Evolutionary conservation across 768 basidiomycete species (phyloP), one percentile per base, ranked within the genome.

Genomic region (Tulasnella sp.): DNA sequence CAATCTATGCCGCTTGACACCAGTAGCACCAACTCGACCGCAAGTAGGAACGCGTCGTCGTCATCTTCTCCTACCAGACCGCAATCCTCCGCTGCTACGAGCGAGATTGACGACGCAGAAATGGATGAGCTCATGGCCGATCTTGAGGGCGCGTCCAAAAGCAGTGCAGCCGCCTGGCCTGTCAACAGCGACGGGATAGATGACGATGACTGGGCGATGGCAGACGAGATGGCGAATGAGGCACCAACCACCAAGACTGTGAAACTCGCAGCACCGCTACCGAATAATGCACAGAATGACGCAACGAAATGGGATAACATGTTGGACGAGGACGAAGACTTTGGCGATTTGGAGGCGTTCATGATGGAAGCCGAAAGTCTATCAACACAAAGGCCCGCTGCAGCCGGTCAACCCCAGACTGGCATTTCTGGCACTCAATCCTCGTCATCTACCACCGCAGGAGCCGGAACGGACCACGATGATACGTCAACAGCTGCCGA

Each of bases 131-230:
- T 61, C 12, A 60, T 61, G 44, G 51, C 51, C 68, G 49, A 70
- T 68, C 65, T 68, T 25, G 68, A 62, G 59, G 58, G 57, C 12
- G 42, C 63, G 53, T 31, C 54, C 4, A 12, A 61, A 2, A 2
- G 21, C 21, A 29, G 17, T 50, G 24, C 21, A 41, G 34, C 29
- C 15, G 34, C 29, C 17, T 19, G 42, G 38, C 27, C 63, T 17
- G 53, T 66, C 3, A 65, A 60, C 1, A 59, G 62, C 9, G 62
- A 19, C 34, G 63, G 38, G 22, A 68, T 71, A 15, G 78, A 80
- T 4, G 82, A 85, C 31, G 79, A 80, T 43, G 85, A 86, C 4
- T 88, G 88, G 82, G 78, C 82, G 63, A 74, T 84, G 43, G 71
- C 87, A 54, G 66, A 76, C 42, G 80, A 85, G 66, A 70, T 81